Percentiles rank a stretch among this genome's conserved stretches.
These are phyloP conservation scores for Heritiera littoralis DNA, from an alignment of 345 rosid species.

Conservation along the genomic window DNA sequence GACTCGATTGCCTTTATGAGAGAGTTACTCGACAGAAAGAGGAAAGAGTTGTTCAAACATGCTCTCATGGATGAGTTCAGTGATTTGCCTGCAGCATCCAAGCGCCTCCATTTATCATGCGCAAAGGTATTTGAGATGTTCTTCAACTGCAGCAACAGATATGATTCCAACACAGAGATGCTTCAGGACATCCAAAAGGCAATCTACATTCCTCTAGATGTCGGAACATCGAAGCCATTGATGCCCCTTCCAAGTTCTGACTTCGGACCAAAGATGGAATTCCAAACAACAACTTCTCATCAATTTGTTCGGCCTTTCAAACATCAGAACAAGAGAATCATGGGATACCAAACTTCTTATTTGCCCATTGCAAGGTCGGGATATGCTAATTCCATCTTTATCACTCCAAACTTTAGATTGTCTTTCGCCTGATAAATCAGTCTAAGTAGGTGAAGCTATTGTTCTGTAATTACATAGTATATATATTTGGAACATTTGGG, in stretches of 20 bases:
- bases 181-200: constrained; percentile 36
- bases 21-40: constrained; percentile 26
- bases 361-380: constrained; percentile 12
- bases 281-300: not conserved
- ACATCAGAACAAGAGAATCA: not conserved
- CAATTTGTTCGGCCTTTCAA: not conserved
- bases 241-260: not conserved
- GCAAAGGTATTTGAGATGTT: constrained; percentile 40
- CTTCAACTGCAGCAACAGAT: constrained; percentile 18
- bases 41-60: constrained; percentile 36
- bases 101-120: constrained; percentile 38
- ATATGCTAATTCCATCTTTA: not conserved
- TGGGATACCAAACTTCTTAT: constrained; percentile 5
- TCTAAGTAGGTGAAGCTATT: not conserved
- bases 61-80: constrained; percentile 27
- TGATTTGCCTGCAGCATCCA: constrained; percentile 28
- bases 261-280: not conserved
- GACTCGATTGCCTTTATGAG: constrained; percentile 33
- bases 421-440: constrained; percentile 17
- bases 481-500: not conserved
- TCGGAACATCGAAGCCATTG: too few relatives aligned
- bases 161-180: constrained; percentile 35
- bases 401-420: constrained; percentile 6
- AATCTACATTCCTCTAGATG: too few relatives aligned
- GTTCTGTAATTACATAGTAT: not conserved